phyloP scores from a whole-genome alignment of 2,329 filamentous ascomycete species.

The Arthrobotrys musiformis region DNA sequence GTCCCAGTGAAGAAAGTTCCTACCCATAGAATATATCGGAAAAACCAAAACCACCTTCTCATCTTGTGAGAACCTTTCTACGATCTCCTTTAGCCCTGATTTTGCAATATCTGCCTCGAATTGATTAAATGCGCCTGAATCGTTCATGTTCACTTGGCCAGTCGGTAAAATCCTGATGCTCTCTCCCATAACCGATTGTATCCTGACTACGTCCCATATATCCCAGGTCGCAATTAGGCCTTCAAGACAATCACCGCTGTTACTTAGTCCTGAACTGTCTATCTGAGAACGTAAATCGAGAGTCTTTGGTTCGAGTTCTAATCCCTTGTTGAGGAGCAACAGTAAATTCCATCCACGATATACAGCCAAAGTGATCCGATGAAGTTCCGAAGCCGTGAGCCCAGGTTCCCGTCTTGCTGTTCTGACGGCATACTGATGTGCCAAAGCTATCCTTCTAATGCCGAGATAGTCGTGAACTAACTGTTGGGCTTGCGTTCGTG shows the following conservation, averaged over 20 bases:
- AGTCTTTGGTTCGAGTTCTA: not conserved
- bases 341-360: constrained; percentile 42
- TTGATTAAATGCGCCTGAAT: constrained; percentile 2
- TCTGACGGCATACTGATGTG: constrained; percentile 22
- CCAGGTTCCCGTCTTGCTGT: constrained; percentile 5
- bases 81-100: not conserved
- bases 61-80: not conserved
- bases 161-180: constrained; percentile 20
- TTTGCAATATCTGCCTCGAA: constrained; percentile 10
- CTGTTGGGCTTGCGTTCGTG: not conserved
- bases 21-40: not conserved
- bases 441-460: constrained; percentile 36
- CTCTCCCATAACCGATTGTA: constrained; percentile 21
- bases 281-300: not conserved
- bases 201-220: constrained; percentile 29
- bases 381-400: constrained; percentile 1
- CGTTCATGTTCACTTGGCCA: constrained; percentile 1
- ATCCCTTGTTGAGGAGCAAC: constrained; percentile 14
- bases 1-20: not conserved
- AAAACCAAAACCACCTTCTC: not conserved
- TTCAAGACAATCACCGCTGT: constrained; percentile 15
- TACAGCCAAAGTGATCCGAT: constrained; percentile 21
- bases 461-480: constrained; percentile 37
- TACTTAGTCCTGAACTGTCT: not conserved
- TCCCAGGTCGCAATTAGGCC: constrained; percentile 26